phyloP scores from a whole-genome alignment of 306 rosid genomes.

The Trifolium pratense region DNA sequence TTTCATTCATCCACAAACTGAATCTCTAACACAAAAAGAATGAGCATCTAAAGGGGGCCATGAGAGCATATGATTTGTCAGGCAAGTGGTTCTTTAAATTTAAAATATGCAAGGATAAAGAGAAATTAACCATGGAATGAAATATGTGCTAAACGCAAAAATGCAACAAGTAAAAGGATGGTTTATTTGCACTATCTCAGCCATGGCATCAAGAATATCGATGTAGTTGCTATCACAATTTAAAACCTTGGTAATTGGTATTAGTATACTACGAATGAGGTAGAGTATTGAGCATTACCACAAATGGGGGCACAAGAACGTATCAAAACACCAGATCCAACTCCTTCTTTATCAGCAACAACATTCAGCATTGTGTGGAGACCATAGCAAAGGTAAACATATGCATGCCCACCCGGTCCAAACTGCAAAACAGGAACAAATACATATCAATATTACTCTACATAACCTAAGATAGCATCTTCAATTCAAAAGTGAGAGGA shows the following conservation, averaged over 20 bases:
- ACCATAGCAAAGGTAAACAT: conserved; percentile 89
- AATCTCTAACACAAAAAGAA: conserved; percentile 21
- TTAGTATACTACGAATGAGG: background rate
- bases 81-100: background rate
- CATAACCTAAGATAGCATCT: conserved; percentile 7
- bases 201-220: background rate
- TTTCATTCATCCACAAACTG: conserved; percentile 10
- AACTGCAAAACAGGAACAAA: conserved; percentile 54
- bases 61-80: background rate
- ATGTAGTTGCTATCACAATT: background rate
- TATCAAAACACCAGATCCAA: conserved; percentile 85
- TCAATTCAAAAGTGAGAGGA: background rate
- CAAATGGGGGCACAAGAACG: conserved; percentile 91
- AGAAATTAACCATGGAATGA: background rate
- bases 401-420: conserved; percentile 92
- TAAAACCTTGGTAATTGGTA: background rate
- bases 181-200: background rate
- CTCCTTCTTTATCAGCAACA: conserved; percentile 92
- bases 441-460: background rate
- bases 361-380: conserved; percentile 79
- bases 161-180: background rate
- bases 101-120: background rate
- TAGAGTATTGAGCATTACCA: conserved; percentile 52
- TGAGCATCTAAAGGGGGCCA: conserved; percentile 2
- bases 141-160: background rate